Conservation (phyloP, 164 flowering plant genomes). For the Berberis thunbergii region DNA sequence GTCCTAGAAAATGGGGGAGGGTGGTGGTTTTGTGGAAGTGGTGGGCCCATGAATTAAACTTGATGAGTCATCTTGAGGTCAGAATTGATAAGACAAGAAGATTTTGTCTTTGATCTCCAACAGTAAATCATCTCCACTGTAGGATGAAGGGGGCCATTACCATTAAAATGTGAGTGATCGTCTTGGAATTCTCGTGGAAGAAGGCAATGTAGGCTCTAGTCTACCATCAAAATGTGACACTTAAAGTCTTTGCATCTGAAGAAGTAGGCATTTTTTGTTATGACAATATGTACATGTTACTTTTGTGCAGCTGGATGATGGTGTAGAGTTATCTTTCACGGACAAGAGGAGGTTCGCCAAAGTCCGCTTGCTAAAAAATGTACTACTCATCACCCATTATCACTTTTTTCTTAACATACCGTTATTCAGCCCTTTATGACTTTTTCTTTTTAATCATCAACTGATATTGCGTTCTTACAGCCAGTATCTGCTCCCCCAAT, state of each 20-base stretch:
- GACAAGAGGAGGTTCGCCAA: slow-evolving; percentile 95
- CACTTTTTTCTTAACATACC: background rate
- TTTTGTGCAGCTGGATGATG: slow-evolving; percentile 76
- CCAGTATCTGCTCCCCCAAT: slow-evolving; percentile 74
- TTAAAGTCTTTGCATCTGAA: background rate
- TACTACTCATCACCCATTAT: slow-evolving; percentile 16
- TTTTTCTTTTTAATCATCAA: slow-evolving; percentile 1
- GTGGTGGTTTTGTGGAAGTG: no score
- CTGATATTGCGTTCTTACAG: slow-evolving; percentile 30
- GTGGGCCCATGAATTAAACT: no score
- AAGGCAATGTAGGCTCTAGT: background rate
- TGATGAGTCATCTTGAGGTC: no score
- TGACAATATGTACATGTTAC: background rate
- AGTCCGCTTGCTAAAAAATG: slow-evolving; percentile 93
- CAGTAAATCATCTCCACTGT: no score
- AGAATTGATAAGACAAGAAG: no score
- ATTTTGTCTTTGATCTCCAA: no score
- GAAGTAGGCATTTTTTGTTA: background rate
- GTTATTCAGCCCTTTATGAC: background rate
- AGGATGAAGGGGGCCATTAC: no score
- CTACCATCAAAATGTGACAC: background rate
- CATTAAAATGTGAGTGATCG: no score
- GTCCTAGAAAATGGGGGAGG: no score
- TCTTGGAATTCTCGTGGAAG: no score
- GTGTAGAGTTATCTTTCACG: slow-evolving; percentile 90